Base-by-base conservation (phyloP, 805 yeast species). In the Nakazawaea ambrosiae region DNA sequence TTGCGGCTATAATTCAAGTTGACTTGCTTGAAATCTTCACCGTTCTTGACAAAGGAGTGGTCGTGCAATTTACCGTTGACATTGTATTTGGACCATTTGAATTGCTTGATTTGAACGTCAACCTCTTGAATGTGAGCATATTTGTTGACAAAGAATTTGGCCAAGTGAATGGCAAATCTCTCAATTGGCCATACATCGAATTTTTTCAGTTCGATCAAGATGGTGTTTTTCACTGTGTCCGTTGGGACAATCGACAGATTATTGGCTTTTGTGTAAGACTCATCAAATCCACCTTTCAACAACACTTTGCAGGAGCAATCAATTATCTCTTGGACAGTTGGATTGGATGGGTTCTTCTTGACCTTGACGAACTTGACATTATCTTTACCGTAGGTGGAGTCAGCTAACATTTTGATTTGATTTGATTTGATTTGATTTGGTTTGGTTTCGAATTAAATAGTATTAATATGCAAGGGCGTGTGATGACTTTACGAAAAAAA, bases 331-430 rank as follows among this genome's bases (percentile, higher is more conserved):
- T 89, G 97, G 32, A 68, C 66, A 52, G 74, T 64, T 14, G 90
- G 88, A 63, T 87, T 73, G 36, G 64, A 45, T 42, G 83, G 73
- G 63, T 86, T 85, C 54, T 81, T 83, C 62, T 77, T 81, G 49
- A 88, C 95, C 63, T 88, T 89, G 51, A 89, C 72, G 60, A 89
- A 84, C 58, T 89, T 87, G 57, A 89, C 96, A 63, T 87, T 86
- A 59, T 78, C 95, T 59, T 89, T 89, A 47, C 97, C 97, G 70
- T 89, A 89, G 22, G 84, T 65, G 20, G 94, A 80, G 8, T 66
- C 55, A 27, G 63, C 20, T 43, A 58, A 49, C n/a, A 16, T 27
- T 10, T 7, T 22, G 24, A 22, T 22, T 22, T 22, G 24, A 10
- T 22, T 7, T 22, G 7, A 10, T 22, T 22, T 22, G 24, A 22